A percentile compares a stretch with the other conserved stretches of the same genome.
Evolutionary conservation across 2,329 filamentous ascomycete genomes (phyloP).

Genomic region (Stachybotrys chartarum): DNA sequence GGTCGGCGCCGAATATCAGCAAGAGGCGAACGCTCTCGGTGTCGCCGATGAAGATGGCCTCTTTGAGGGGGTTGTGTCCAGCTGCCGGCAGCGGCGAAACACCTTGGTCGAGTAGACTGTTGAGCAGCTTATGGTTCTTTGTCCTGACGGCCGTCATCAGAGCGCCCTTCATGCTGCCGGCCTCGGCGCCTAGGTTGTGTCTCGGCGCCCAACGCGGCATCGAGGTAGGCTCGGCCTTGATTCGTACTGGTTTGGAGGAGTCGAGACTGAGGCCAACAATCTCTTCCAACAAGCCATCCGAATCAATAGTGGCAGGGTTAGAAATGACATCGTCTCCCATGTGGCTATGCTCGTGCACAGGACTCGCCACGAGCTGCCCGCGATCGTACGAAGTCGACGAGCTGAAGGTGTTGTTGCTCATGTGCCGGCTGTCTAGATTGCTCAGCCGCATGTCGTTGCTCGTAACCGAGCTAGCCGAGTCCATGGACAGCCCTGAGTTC

Average conservation of each 20-base stretch:
- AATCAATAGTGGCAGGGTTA: slow-evolving; percentile 14
- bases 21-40: slow-evolving; percentile 47
- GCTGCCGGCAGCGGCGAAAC: slow-evolving; percentile 41
- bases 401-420: slow-evolving; percentile 14
- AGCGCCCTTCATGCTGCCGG: slow-evolving; percentile 36
- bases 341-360: neutral
- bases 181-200: slow-evolving; percentile 30
- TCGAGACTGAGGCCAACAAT: slow-evolving; percentile 31
- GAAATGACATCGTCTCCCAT: slow-evolving; percentile 15
- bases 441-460: slow-evolving; percentile 5
- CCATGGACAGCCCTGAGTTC: slow-evolving; percentile 9
- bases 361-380: slow-evolving; percentile 1
- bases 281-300: slow-evolving; percentile 22
- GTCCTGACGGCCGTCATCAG: slow-evolving; percentile 48
- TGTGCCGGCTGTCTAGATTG: slow-evolving; percentile 6
- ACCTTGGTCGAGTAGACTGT: slow-evolving; percentile 52
- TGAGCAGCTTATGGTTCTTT: slow-evolving; percentile 48
- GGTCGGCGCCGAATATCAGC: slow-evolving; percentile 49
- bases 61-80: slow-evolving; percentile 41
- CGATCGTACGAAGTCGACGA: slow-evolving; percentile 16
- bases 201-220: slow-evolving; percentile 48
- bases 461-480: neutral
- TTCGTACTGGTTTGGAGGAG: slow-evolving; percentile 32
- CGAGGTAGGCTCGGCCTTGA: slow-evolving; percentile 40
- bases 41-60: slow-evolving; percentile 44